Base-by-base conservation (phyloP, 225 moss, liverwort and hornwort species). In the Polytrichum formosum region DNA sequence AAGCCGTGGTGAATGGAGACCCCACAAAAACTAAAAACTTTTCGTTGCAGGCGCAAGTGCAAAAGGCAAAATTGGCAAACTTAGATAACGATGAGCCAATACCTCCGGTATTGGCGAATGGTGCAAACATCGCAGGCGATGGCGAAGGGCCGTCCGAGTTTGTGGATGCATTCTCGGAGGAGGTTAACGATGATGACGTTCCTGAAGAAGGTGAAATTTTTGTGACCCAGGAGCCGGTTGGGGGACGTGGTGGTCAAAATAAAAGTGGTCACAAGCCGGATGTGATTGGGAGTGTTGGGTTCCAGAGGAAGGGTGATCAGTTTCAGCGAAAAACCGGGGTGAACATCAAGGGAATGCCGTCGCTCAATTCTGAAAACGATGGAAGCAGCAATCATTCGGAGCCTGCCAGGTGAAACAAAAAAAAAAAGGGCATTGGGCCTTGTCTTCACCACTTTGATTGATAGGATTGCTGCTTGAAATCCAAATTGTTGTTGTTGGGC, bases 91-190 rank as follows among this genome's bases (percentile, higher is more conserved):
- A 87, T 22, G 83, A 83, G 31, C 86, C 86, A 2, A 81, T 83
- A 62, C 74, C 81, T 25, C 76, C 80, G 65, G 64, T 83, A 33
- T 27, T 67, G 25, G 53, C 67, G 10, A 67, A 67, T 6, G 67
- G 67, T 16, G 65, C 53, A 17, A 69, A 31, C 56, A 53, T 75
- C 27, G 62, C 70, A 0, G 46, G 73, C 33, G 65, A 60, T 53
- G 5, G 72, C 0, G 69, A 64, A 6, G 72, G 67, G 8, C 70
- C 64, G 6, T 83, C 86, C 5, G 80, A 87, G 4, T 83, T 71
- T 56, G 86, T 71, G 1, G 86, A 87, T 23, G 78, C 83, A 6
- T 87, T 87, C 68, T 87, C 86, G 5, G 86, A 87, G 75, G 80
- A 75, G 27, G 6, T 87, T 54, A 54, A 73, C 2, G 80, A 80